A percentile compares a stretch with the other conserved stretches of the same genome.
These are phyloP conservation scores for Penicillium subrubescens DNA, from an alignment of 495 filamentous ascomycete species.

Conservation along the genomic window DNA sequence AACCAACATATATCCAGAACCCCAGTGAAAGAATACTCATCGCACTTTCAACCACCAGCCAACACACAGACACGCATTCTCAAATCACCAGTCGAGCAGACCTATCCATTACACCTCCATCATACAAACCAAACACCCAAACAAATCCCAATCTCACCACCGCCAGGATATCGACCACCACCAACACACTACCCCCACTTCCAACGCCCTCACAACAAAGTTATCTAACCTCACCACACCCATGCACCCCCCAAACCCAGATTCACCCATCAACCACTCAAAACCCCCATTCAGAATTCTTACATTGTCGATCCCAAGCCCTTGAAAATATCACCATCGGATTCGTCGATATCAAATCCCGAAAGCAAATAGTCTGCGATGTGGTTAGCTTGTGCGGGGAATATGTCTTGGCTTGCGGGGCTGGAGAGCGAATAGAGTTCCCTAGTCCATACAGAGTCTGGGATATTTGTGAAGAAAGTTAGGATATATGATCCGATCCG, in stretches of 20 bases:
- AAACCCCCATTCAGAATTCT: no score
- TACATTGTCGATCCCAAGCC: neutral
- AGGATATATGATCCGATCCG: neutral
- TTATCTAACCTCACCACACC: conserved; percentile 15
- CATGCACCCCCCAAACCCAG: neutral
- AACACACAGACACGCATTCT: neutral
- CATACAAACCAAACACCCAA: neutral
- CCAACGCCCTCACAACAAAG: conserved; percentile 11
- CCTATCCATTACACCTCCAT: neutral
- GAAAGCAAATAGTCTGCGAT: conserved; percentile 9
- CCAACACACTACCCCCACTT: neutral
- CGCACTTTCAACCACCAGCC: neutral
- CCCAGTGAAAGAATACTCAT: no score
- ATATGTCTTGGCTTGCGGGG: conserved; percentile 23
- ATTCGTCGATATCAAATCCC: conserved; percentile 17
- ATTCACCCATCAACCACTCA: neutral
- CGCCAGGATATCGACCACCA: neutral
- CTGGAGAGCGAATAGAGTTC: neutral
- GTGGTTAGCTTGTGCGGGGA: conserved; percentile 14
- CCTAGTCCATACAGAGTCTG: neutral
- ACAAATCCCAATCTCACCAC: neutral
- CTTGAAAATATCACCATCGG: conserved; percentile 17
- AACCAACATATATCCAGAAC: neutral
- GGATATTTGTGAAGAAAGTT: no score
- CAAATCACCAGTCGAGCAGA: neutral